Evolutionary conservation across 2,329 filamentous ascomycete species (phyloP).

Genomic region (Penicillium sp.): DNA sequence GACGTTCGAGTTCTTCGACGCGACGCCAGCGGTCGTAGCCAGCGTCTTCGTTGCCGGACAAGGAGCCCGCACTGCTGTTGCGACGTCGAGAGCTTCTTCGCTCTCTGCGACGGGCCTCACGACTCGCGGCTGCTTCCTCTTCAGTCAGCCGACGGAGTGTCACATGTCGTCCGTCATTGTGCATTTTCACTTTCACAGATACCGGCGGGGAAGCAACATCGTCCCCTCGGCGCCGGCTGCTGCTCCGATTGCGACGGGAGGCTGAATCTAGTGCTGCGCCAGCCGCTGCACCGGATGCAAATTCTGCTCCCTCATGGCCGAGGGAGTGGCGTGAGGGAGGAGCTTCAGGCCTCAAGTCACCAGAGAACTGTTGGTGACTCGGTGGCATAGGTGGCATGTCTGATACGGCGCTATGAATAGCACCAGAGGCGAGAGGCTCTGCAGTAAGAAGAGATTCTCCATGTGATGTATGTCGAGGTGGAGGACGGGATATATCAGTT

Average conservation of each 20-base stretch:
- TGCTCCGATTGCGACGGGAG: constrained; percentile 32
- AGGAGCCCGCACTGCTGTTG: constrained; percentile 41
- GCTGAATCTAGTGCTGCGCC: constrained; percentile 33
- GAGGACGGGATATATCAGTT: constrained; percentile 31
- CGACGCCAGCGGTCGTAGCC: constrained; percentile 47
- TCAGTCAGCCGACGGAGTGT: constrained; percentile 61
- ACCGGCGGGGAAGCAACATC: constrained; percentile 58
- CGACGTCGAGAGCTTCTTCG: constrained; percentile 42
- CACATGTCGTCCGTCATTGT: constrained; percentile 62
- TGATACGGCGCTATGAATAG: constrained; percentile 29
- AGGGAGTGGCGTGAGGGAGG: constrained; percentile 18
- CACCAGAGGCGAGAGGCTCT: constrained; percentile 31
- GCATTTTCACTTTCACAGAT: constrained; percentile 64
- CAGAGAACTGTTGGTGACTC: constrained; percentile 38
- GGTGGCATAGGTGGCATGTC: constrained; percentile 44
- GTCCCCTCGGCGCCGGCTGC: constrained; percentile 32
- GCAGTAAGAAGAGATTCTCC: constrained; percentile 36
- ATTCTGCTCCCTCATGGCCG: constrained; percentile 22
- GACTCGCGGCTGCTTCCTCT: constrained; percentile 60
- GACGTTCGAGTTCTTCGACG: constrained; percentile 50
- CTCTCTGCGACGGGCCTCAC: constrained; percentile 52
- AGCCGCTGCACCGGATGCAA: constrained; percentile 28
- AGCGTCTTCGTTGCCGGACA: constrained; percentile 41
- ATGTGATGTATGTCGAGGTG: constrained; percentile 28
- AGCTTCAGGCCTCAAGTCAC: constrained; percentile 28